Percentiles rank a stretch among this genome's conserved stretches.
Evolutionary conservation across 2,329 filamentous ascomycete species (phyloP).

Genomic region (Cordyceps cicadae): DNA sequence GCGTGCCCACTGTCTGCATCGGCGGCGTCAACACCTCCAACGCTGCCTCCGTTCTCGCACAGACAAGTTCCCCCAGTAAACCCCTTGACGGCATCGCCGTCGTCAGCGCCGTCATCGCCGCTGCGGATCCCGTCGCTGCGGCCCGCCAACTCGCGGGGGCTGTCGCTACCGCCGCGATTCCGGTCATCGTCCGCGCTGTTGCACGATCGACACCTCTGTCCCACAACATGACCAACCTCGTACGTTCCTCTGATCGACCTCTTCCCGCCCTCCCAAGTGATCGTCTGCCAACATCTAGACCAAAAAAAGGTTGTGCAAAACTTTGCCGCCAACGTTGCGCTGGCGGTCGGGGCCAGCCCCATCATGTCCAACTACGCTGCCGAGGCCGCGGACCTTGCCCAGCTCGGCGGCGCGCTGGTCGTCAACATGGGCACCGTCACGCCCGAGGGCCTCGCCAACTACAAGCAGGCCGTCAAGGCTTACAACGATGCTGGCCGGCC

Average conservation of each 20-base stretch:
- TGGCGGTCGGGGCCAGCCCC: constrained; percentile 76
- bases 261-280: background rate
- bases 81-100: constrained; percentile 73
- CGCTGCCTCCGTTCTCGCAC: constrained; percentile 63
- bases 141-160: constrained; percentile 45
- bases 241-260: constrained; percentile 16
- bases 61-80: constrained; percentile 49
- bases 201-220: constrained; percentile 61
- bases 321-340: constrained; percentile 83
- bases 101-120: constrained; percentile 79
- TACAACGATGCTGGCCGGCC: constrained; percentile 74
- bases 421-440: constrained; percentile 94
- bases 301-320: constrained; percentile 65
- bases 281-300: background rate
- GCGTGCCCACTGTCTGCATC: constrained; percentile 68
- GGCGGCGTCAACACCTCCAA: constrained; percentile 79
- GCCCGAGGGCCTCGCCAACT: constrained; percentile 62
- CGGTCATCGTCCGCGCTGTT: constrained; percentile 50
- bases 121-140: constrained; percentile 56
- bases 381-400: constrained; percentile 74
- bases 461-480: constrained; percentile 63
- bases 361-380: constrained; percentile 88
- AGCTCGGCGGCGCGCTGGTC: constrained; percentile 68
- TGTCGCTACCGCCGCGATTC: constrained; percentile 41
- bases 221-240: constrained; percentile 96